Conservation (phyloP, 306 rosid species). For the Pachyrhizus erosus region DNA sequence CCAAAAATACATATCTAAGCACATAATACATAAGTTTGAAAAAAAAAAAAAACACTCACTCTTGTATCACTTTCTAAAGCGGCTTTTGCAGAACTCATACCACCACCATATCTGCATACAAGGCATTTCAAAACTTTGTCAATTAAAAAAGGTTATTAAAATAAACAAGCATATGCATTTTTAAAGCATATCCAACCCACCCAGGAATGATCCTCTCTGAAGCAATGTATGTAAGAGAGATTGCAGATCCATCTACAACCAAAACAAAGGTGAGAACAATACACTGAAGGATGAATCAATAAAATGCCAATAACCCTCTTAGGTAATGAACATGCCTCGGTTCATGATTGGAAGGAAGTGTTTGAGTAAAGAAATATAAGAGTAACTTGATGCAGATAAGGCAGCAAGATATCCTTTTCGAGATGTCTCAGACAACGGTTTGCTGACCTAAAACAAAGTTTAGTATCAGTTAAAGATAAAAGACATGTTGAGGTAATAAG, state of each 20-base stretch:
- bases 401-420: slow-evolving; percentile 96
- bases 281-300: not conserved
- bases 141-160: not conserved
- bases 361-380: slow-evolving; percentile 76
- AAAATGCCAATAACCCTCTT: not conserved
- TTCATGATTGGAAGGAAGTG: slow-evolving; percentile 85
- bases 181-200: slow-evolving; percentile 47
- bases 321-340: slow-evolving; percentile 58
- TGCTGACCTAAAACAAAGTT: slow-evolving; percentile 62
- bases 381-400: slow-evolving; percentile 87
- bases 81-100: slow-evolving; percentile 96
- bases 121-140: not conserved
- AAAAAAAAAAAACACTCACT: slow-evolving; percentile 49
- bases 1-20: not conserved
- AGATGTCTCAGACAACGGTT: slow-evolving; percentile 83
- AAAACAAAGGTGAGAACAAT: slow-evolving; percentile 21
- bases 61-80: slow-evolving; percentile 88
- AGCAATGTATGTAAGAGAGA: slow-evolving; percentile 90
- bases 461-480: slow-evolving; percentile 15
- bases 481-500: slow-evolving; percentile 1
- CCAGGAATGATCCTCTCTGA: slow-evolving; percentile 90
- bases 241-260: slow-evolving; percentile 73
- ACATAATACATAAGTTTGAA: not conserved
- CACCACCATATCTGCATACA: slow-evolving; percentile 78
- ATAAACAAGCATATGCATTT: not conserved